Evolutionary conservation across 257 asterid species (phyloP).

Genomic region (Solanum commersonii): DNA sequence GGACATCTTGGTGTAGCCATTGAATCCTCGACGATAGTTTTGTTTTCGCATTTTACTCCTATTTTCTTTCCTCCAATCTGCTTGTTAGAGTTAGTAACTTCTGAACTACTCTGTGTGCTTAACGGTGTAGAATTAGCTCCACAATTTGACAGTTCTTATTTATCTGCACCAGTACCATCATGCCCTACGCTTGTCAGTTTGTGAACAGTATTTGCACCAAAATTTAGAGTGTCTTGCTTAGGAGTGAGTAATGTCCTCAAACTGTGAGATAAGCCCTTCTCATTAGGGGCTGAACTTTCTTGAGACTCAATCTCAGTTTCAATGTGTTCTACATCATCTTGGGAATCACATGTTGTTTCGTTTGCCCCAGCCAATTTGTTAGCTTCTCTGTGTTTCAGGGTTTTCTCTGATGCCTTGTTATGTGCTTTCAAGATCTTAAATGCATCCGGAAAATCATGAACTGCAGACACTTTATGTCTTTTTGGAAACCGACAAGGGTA

Average conservation of each 20-base stretch:
- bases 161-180: background rate
- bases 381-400: background rate
- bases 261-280: background rate
- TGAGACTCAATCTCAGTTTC: background rate
- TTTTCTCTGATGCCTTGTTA: background rate
- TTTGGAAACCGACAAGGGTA: background rate
- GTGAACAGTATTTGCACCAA: background rate
- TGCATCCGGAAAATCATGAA: slow-evolving; percentile 6
- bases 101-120: background rate
- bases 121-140: background rate
- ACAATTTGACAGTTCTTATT: background rate
- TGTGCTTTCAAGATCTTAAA: background rate
- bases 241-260: background rate
- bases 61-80: background rate
- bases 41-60: background rate
- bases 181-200: background rate
- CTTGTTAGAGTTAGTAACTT: background rate
- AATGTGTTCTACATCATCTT: background rate
- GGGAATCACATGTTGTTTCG: background rate
- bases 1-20: slow-evolving; percentile 4
- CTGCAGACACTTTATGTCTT: background rate
- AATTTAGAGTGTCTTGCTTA: background rate
- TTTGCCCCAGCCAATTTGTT: background rate
- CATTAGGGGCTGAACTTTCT: background rate
- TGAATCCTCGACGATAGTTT: background rate